phyloP scores from a whole-genome alignment of 2,329 filamentous ascomycete genomes.

The Verticillium albo-atrum region DNA sequence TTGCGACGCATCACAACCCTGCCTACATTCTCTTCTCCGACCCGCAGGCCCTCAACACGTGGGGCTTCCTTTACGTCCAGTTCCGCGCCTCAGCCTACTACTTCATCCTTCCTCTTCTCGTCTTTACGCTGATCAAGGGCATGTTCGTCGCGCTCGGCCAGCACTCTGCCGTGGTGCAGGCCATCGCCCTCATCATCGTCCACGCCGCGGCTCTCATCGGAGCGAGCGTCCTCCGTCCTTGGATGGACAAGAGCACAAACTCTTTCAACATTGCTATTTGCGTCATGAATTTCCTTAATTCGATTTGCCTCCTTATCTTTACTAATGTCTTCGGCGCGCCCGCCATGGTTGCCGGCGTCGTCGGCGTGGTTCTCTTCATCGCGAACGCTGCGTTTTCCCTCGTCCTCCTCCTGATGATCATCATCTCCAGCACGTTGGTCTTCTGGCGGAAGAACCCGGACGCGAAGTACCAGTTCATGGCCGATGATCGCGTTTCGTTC shows the following conservation, averaged over 20 bases:
- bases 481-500: constrained; percentile 62
- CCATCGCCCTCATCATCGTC: constrained; percentile 76
- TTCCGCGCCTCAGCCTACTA: constrained; percentile 96
- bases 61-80: constrained; percentile 96
- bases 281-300: constrained; percentile 84
- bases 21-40: constrained; percentile 97
- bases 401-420: constrained; percentile 74
- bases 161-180: constrained; percentile 65
- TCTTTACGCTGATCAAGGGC: constrained; percentile 82
- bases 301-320: constrained; percentile 85
- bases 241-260: constrained; percentile 99
- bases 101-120: constrained; percentile 79
- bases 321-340: constrained; percentile 80
- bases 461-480: constrained; percentile 71
- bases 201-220: constrained; percentile 75
- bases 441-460: constrained; percentile 81
- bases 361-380: constrained; percentile 86
- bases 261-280: constrained; percentile 93
- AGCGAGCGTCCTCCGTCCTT: constrained; percentile 78
- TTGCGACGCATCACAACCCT: constrained; percentile 89
- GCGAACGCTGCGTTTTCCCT: constrained; percentile 80
- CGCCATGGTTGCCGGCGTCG: constrained; percentile 75
- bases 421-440: constrained; percentile 53
- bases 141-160: constrained; percentile 86
- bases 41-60: constrained; percentile 90